Conservation (phyloP, 495 filamentous ascomycete genomes). For the Talaromyces proteolyticus region DNA sequence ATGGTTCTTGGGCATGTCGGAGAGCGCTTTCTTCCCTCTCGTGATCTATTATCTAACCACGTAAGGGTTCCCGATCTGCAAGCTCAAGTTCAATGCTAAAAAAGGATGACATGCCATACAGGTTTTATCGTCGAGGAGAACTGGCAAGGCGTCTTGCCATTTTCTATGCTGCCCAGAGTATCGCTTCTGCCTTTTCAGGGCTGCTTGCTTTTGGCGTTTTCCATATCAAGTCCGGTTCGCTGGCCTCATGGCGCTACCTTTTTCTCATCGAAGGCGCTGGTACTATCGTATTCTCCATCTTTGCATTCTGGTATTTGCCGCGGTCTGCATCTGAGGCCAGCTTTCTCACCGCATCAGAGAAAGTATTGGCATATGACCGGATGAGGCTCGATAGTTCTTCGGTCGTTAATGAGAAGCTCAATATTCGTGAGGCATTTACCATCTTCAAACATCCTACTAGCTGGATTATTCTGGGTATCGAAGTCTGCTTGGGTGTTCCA, state of each 20-base stretch:
- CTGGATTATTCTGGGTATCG: slow-evolving; percentile 50
- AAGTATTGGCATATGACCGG: slow-evolving; percentile 51
- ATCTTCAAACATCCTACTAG: slow-evolving; percentile 48
- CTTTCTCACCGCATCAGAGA: slow-evolving; percentile 51
- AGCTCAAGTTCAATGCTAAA: background rate
- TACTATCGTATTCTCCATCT: slow-evolving; percentile 49
- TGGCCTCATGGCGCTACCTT: slow-evolving; percentile 56
- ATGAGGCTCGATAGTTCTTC: slow-evolving; percentile 59
- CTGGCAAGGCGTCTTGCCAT: slow-evolving; percentile 58
- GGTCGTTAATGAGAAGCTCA: slow-evolving; percentile 55
- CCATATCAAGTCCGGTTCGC: slow-evolving; percentile 46
- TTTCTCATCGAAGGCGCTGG: slow-evolving; percentile 57
- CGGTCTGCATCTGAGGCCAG: slow-evolving; percentile 43
- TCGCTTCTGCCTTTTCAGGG: slow-evolving; percentile 57
- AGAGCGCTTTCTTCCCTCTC: slow-evolving; percentile 23
- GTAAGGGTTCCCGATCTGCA: slow-evolving; percentile 1
- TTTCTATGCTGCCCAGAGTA: slow-evolving; percentile 60
- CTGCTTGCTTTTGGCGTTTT: slow-evolving; percentile 59
- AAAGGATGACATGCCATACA: slow-evolving; percentile 14
- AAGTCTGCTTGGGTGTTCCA: slow-evolving; percentile 61
- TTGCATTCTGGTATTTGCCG: slow-evolving; percentile 57
- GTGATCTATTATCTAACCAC: slow-evolving; percentile 1
- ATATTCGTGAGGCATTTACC: slow-evolving; percentile 45
- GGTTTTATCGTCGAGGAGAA: slow-evolving; percentile 59
- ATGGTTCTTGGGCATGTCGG: slow-evolving; percentile 30